A percentile compares a stretch with the other conserved stretches of the same genome.
phyloP scores from a whole-genome alignment of 257 asterid species.

The Phtheirospermum japonicum region DNA sequence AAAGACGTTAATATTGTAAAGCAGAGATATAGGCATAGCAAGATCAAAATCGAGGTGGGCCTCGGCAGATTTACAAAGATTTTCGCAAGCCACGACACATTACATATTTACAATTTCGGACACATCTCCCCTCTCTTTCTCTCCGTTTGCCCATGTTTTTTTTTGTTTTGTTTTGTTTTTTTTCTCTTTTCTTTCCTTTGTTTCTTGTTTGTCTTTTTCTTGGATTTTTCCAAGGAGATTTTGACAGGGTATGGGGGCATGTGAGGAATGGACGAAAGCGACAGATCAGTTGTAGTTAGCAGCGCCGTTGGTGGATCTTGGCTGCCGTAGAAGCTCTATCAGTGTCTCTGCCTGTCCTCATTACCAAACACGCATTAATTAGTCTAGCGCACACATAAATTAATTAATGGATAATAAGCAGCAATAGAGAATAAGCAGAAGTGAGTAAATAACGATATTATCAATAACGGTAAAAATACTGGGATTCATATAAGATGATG shows the following conservation, averaged over 20 bases:
- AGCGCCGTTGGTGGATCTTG: slow-evolving; percentile 72
- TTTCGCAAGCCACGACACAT: slow-evolving; percentile 23
- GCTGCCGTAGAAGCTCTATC: slow-evolving; percentile 80
- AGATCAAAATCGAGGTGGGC: slow-evolving; percentile 32
- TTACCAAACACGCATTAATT: not conserved
- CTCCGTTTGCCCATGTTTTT: not conserved
- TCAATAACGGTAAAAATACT: no score
- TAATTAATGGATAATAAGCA: no score
- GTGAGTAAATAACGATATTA: no score
- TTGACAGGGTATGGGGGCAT: slow-evolving; percentile 30
- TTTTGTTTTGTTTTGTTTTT: not conserved
- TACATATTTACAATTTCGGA: slow-evolving; percentile 33
- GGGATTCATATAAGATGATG: no score
- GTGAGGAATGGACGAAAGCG: slow-evolving; percentile 37
- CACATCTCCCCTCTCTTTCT: not conserved
- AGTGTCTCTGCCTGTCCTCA: slow-evolving; percentile 75
- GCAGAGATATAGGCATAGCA: not conserved
- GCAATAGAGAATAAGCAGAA: no score
- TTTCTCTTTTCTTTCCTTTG: not conserved
- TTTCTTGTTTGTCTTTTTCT: not conserved
- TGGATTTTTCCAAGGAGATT: no score
- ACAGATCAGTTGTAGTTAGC: slow-evolving; percentile 50
- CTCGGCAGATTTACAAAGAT: slow-evolving; percentile 33
- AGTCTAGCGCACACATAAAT: no score
- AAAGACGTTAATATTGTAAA: no score